These are phyloP conservation scores for Aspergillus homomorphus DNA, from an alignment of 495 filamentous ascomycete genomes.

Conservation along the genomic window DNA sequence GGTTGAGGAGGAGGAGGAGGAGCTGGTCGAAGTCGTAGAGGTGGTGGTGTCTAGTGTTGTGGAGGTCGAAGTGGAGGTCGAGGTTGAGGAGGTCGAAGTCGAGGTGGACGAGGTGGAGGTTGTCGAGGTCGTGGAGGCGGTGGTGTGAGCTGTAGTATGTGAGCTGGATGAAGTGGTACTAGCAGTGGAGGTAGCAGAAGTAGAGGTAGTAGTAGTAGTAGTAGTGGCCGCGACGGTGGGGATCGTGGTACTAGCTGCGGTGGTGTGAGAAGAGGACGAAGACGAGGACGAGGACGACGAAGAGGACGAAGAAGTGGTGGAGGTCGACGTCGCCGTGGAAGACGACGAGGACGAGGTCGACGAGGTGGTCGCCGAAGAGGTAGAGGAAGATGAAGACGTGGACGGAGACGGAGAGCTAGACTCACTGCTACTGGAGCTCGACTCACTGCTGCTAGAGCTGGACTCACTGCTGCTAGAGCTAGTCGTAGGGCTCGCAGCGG, in stretches of 20 bases:
- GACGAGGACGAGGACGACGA: constrained; percentile 3
- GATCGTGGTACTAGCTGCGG: constrained; percentile 24
- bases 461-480: constrained; percentile 12
- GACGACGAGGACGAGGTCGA: constrained; percentile 8
- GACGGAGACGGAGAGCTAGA: constrained; percentile 5
- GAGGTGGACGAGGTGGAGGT: constrained; percentile 28
- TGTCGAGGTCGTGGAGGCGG: not conserved
- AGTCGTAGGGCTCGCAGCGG: not conserved
- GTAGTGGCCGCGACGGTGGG: constrained; percentile 37
- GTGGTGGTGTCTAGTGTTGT: constrained; percentile 35
- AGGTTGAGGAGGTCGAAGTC: constrained; percentile 26
- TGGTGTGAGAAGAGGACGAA: constrained; percentile 9
- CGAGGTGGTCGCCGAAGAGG: constrained; percentile 14
- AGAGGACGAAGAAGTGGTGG: constrained; percentile 1
- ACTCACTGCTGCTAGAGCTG: constrained; percentile 9
- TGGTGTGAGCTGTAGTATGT: not conserved
- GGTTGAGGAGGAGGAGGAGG: constrained; percentile 10
- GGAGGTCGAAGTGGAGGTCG: constrained; percentile 32
- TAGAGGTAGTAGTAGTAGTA: constrained; percentile 35
- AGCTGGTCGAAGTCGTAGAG: constrained; percentile 26
- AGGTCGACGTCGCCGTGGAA: constrained; percentile 12
- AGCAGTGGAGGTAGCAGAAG: constrained; percentile 36
- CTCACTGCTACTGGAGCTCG: constrained; percentile 8
- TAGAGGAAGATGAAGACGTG: constrained; percentile 16
- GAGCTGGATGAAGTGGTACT: constrained; percentile 29